Evolutionary conservation across 768 basidiomycete genomes (phyloP).

Genomic region (Strobilomyces confusus): DNA sequence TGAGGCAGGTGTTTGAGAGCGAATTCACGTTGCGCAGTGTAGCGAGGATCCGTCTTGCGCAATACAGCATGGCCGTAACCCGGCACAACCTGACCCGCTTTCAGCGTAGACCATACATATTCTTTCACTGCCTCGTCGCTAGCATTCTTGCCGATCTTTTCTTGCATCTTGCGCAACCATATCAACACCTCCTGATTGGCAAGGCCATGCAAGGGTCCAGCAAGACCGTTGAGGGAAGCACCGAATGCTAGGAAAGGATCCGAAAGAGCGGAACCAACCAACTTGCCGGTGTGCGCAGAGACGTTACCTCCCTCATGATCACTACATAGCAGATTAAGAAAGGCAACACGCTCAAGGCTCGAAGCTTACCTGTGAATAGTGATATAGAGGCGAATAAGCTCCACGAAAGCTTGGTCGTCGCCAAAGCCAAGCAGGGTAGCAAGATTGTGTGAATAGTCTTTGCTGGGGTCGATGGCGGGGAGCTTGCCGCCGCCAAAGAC

Average conservation of each 20-base stretch:
- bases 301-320: conserved; percentile 99
- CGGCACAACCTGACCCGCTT: conserved; percentile 90
- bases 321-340: conserved; percentile 32
- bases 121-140: conserved; percentile 86
- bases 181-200: conserved; percentile 96
- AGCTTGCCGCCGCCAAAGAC: conserved; percentile 87
- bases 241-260: conserved; percentile 96
- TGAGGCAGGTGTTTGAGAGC: conserved; percentile 80
- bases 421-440: conserved; percentile 89
- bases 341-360: neutral
- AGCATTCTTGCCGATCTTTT: conserved; percentile 80
- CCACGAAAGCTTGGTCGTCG: conserved; percentile 83
- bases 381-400: conserved; percentile 92
- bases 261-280: conserved; percentile 92
- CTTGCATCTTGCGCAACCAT: conserved; percentile 94
- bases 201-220: conserved; percentile 94
- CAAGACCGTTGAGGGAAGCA: conserved; percentile 92
- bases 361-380: conserved; percentile 80
- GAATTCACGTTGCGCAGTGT: conserved; percentile 87
- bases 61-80: conserved; percentile 88
- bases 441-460: conserved; percentile 90
- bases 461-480: conserved; percentile 73
- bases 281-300: conserved; percentile 90
- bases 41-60: conserved; percentile 90
- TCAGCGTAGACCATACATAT: conserved; percentile 94